Base-by-base conservation (phyloP, 345 rosid genomes). In the Erucastrum elatum region DNA sequence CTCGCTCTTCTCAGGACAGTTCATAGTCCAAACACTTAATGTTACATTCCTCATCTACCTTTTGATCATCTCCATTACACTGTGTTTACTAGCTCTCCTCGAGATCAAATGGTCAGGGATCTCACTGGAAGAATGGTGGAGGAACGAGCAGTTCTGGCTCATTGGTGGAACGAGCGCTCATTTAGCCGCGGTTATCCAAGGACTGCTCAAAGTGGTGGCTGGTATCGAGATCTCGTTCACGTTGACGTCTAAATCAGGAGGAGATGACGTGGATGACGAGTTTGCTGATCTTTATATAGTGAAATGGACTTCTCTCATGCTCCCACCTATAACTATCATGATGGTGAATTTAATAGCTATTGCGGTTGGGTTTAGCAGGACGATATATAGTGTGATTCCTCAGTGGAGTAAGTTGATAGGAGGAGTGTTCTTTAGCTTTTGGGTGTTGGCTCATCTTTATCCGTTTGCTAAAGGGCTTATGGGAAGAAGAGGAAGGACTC, bases 81-180 rank as follows among this genome's bases (percentile, higher is more conserved):
- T 94, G 15, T 88, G 91, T 67, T 46, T 89, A 65, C 93, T 94
- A 4, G 98, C 98, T 10, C 56, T 94, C 62, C 98, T 94, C 3
- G 98, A 94, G 87, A 88, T 94, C 69, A 92, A 90, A 85, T 94
- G 98, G 98, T 94, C 98, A 6, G 98, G 98, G n/a, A 94, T 94
- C 62, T 89, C 84, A 13, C 83, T 94, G 1, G 98, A 94, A 70
- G 98, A 94, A 70, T 92, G 98, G 98, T 92, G 98, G 98, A 82
- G 98, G 75, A 94, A 92, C 62, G 98, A 94, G 71, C 98, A 94
- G 83, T 94, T 94, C 70, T 94, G 98, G 98, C 82, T 94, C 72
- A 94, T 94, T 13, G 98, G 98, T 16, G 98, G 98, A 4, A 94
- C 98, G 17, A 94, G 98, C 64, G 98, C 98, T 3, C 98, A 94